Base-by-base conservation (phyloP, 1,284 basidiomycete species). In the Boletus semigastroideus region DNA sequence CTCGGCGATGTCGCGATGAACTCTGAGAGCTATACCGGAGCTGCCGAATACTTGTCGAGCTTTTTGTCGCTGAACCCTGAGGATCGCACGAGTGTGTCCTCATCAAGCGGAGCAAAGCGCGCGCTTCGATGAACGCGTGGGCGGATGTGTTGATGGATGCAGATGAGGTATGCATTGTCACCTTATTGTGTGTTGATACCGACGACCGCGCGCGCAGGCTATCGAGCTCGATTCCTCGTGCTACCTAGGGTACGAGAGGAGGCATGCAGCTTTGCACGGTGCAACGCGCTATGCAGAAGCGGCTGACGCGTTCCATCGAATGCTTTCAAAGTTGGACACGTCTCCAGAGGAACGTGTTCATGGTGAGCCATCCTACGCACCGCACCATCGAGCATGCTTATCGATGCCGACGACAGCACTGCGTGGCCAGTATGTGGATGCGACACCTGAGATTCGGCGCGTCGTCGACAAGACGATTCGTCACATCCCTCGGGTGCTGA, bases 111-210 rank as follows among this genome's bases (percentile, higher is more conserved):
- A 46, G 25, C 22, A 28, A 14, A 12, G 22, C 43, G 4, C 19
- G 42, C n/a, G n/a, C 36, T 10, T 17, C 9, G 12, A 42, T 46
- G 38, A 22, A n/a, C 1, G 30, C 8, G 4, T 48, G 52, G 51
- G 33, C 17, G n/a, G 51, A 54, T 1, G 51, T 42, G 2, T 30
- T 54, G 10, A 14, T 6, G 6, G 51, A 52, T 36, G 31, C 42
- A 4, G 14, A 54, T 16, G 42, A 53, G 31, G 51, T 53, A 54
- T 13, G 16, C 3, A 5, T 34, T 9, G 16, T 16, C 13, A 5
- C 6, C 20, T 30, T 3, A 4, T 0, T 13, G 3, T 22, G 9
- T 41, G 16, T 27, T 16, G 10, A 22, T 37, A 7, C 22, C 41
- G 25, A 22, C 14, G 20, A 51, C 8, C 5, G 4, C 16, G 3